Base-by-base conservation (phyloP, 371 early-diverging fungal genomes). In the Apophysomyces elegans region DNA sequence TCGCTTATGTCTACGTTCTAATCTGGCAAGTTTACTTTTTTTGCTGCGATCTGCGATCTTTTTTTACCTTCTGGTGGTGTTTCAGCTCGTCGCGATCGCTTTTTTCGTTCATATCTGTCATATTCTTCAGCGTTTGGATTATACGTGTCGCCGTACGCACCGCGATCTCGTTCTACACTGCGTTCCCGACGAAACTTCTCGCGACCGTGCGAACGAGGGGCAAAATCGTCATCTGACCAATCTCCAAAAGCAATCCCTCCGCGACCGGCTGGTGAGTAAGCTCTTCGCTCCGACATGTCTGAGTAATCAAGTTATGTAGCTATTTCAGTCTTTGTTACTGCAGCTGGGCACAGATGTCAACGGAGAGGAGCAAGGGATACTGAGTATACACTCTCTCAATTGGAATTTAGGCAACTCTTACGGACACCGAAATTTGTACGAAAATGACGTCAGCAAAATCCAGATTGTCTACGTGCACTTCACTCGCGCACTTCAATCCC, bases 121-220 rank as follows among this genome's bases (percentile, higher is more conserved):
- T 82, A 86, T 75, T 83, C 88, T 64, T 77, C 86, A 63, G 67
- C 83, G 64, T 70, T 62, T 13, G 75, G 70, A 54, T 68, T 75
- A 59, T 75, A 76, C 21, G 72, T 71, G 69, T 66, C 68, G 72
- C 61, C 80, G 70, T 75, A 81, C 21, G 45, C 43, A 68, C 76
- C 80, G 72, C 76, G 84, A 69, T 88, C 89, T 61, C 88, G 86
- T 47, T 89, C 91, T 26, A 88, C 75, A 66, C 89, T 90, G 38
- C 89, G 83, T 61, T 90, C 91, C 61, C 88, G 87, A 43, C 89
- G 84, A 75, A 90, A 91, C 68, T 87, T 88, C 62, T 90, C 90
- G 44, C 88, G 85, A 50, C 83, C 79, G 39, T 85, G 84, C 11
- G 76, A 79, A 43, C 70, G 74, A 26, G 74, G 64, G 64, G 76